Conservation (phyloP, 2,329 filamentous ascomycete genomes). For the Tetracladium maxilliforme region DNA sequence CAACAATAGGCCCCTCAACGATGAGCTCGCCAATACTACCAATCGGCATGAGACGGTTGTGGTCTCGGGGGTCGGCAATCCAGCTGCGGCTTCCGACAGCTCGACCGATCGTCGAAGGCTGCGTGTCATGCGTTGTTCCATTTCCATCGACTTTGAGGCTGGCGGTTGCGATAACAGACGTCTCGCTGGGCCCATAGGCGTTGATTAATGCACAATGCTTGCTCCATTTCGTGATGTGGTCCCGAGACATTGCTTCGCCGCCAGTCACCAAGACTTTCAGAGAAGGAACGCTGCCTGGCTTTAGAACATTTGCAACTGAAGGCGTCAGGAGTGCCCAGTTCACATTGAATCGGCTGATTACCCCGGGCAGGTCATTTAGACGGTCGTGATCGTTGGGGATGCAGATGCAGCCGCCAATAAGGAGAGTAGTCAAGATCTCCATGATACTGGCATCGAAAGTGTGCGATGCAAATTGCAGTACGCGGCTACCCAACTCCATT, state of each 20-base stretch:
- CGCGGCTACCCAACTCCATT: slow-evolving; percentile 1
- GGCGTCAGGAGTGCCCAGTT: slow-evolving; percentile 6
- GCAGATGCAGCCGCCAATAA: slow-evolving; percentile 18
- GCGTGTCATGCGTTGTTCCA: too few relatives aligned
- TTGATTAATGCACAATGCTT: slow-evolving; percentile 17
- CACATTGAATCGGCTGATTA: slow-evolving; percentile 2
- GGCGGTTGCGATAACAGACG: slow-evolving; percentile 1
- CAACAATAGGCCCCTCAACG: slow-evolving; percentile 20
- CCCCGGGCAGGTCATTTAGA: slow-evolving; percentile 15
- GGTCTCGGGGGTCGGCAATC: slow-evolving; percentile 22
- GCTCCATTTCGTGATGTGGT: slow-evolving; percentile 20
- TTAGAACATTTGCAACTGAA: slow-evolving; percentile 4
- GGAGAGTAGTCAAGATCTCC: slow-evolving; percentile 19
- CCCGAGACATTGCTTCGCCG: slow-evolving; percentile 16
- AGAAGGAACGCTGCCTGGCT: slow-evolving; percentile 4
- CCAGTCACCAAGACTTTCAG: slow-evolving; percentile 4
- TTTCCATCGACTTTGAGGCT: too few relatives aligned
- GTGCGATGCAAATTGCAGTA: slow-evolving; percentile 10
- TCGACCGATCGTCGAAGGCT: slow-evolving; percentile 3
- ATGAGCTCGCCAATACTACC: slow-evolving; percentile 20
- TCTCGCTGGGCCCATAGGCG: slow-evolving; percentile 18
- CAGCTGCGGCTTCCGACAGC: slow-evolving; percentile 10
- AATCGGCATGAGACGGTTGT: slow-evolving; percentile 15
- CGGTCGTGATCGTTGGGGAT: slow-evolving; percentile 18
- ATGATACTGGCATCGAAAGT: slow-evolving; percentile 19